phyloP scores from a whole-genome alignment of 2,329 filamentous ascomycete genomes.

The Cladophialophora chaetospira region DNA sequence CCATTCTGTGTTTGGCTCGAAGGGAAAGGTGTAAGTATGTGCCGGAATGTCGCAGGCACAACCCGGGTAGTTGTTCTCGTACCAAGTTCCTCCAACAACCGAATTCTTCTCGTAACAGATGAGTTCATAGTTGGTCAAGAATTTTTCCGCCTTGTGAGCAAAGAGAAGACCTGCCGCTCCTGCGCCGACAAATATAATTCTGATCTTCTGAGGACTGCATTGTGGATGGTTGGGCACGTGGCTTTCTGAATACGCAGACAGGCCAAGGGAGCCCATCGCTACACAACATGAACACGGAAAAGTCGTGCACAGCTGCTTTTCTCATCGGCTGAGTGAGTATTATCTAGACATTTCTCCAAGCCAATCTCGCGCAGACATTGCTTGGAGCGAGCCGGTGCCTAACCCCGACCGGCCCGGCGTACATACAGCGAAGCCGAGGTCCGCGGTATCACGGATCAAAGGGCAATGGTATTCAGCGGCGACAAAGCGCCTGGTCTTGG shows the following conservation, averaged over 20 bases:
- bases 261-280: too few relatives aligned
- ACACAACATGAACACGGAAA: too few relatives aligned
- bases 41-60: conserved; percentile 41
- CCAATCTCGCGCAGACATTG: too few relatives aligned
- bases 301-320: too few relatives aligned
- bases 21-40: conserved; percentile 29
- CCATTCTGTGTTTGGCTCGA: conserved; percentile 32
- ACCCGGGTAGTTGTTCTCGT: conserved; percentile 19
- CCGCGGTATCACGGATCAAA: too few relatives aligned
- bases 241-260: not conserved
- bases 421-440: too few relatives aligned
- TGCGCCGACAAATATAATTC: conserved; percentile 30
- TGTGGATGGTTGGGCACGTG: conserved; percentile 24
- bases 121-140: conserved; percentile 33
- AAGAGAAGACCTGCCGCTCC: conserved; percentile 25
- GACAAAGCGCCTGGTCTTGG: too few relatives aligned
- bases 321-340: too few relatives aligned
- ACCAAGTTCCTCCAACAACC: conserved; percentile 20
- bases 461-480: too few relatives aligned
- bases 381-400: too few relatives aligned
- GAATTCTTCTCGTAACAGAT: conserved; percentile 29
- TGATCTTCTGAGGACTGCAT: conserved; percentile 18
- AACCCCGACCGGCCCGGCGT: too few relatives aligned
- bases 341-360: too few relatives aligned
- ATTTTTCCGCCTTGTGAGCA: conserved; percentile 37